A percentile compares a stretch with the other conserved stretches of the same genome.
phyloP scores from a whole-genome alignment of 1,284 basidiomycete species.

The Inonotus hispidus region DNA sequence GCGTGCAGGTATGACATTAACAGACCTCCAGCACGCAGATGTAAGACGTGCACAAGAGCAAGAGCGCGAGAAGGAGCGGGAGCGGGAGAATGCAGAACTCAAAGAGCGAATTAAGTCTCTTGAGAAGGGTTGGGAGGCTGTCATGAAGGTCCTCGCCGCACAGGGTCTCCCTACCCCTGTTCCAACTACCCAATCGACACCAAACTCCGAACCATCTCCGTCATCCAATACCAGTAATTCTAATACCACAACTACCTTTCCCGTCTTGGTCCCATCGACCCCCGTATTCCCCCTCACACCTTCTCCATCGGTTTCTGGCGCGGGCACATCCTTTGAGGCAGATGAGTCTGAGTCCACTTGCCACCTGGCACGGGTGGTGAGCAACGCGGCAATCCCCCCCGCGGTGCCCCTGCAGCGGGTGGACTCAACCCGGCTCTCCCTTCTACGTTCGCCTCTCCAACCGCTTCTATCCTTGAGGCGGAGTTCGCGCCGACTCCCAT shows the following conservation, averaged over 20 bases:
- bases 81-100: conserved; percentile 69
- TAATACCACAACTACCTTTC: conserved; percentile 30
- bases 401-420: conserved; percentile 86
- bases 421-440: conserved; percentile 34
- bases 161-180: conserved; percentile 48
- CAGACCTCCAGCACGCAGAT: conserved; percentile 26
- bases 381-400: conserved; percentile 48
- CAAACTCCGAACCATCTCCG: conserved; percentile 23
- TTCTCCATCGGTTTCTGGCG: conserved; percentile 22
- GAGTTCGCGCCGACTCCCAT: conserved; percentile 25
- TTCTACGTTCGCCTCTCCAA: conserved; percentile 23
- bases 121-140: conserved; percentile 73
- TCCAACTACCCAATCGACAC: conserved; percentile 24
- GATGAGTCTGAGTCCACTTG: conserved; percentile 60
- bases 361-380: conserved; percentile 94
- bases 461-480: conserved; percentile 25
- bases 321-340: conserved; percentile 24
- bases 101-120: conserved; percentile 69
- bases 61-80: conserved; percentile 42
- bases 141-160: conserved; percentile 66
- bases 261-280: conserved; percentile 29
- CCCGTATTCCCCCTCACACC: conserved; percentile 30
- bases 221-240: conserved; percentile 5
- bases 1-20: conserved; percentile 33
- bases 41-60: conserved; percentile 32